phyloP scores from a whole-genome alignment of 176 grass and related monocot genomes.

The Ensete glaucum region DNA sequence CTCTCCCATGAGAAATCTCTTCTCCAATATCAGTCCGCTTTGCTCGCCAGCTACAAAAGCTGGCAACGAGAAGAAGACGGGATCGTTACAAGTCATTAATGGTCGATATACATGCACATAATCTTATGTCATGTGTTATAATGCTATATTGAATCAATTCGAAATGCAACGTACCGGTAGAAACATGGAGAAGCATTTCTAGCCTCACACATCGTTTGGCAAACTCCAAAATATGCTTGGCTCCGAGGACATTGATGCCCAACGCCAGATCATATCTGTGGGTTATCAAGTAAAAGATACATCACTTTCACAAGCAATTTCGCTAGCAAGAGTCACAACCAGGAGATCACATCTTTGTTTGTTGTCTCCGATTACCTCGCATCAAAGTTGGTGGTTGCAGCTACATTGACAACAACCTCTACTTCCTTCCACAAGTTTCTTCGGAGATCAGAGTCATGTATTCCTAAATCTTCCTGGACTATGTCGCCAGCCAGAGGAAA shows the following conservation, averaged over 20 bases:
- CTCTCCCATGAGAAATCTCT: constrained; percentile 12
- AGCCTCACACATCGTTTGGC: neutral
- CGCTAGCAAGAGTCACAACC: neutral
- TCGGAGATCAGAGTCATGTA: constrained; percentile 22
- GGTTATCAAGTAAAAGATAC: neutral
- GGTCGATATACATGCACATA: too few relatives aligned
- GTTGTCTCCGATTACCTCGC: constrained; percentile 30
- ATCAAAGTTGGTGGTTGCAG: constrained; percentile 71
- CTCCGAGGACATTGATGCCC: constrained; percentile 38
- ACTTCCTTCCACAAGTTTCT: constrained; percentile 32
- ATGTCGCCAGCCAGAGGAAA: constrained; percentile 53
- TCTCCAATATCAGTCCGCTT: constrained; percentile 14
- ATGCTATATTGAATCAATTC: too few relatives aligned
- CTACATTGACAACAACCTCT: constrained; percentile 63
- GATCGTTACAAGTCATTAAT: too few relatives aligned
- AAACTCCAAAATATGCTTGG: constrained; percentile 22
- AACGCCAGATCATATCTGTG: constrained; percentile 53
- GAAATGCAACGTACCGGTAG: neutral
- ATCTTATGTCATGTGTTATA: too few relatives aligned
- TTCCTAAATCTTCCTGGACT: constrained; percentile 45
- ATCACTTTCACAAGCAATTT: neutral
- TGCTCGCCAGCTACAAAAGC: neutral
- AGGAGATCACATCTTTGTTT: neutral
- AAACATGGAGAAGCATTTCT: constrained; percentile 8
- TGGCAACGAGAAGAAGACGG: neutral